phyloP scores from a whole-genome alignment of 805 yeast genomes.

The Metschnikowia colocasiae region DNA sequence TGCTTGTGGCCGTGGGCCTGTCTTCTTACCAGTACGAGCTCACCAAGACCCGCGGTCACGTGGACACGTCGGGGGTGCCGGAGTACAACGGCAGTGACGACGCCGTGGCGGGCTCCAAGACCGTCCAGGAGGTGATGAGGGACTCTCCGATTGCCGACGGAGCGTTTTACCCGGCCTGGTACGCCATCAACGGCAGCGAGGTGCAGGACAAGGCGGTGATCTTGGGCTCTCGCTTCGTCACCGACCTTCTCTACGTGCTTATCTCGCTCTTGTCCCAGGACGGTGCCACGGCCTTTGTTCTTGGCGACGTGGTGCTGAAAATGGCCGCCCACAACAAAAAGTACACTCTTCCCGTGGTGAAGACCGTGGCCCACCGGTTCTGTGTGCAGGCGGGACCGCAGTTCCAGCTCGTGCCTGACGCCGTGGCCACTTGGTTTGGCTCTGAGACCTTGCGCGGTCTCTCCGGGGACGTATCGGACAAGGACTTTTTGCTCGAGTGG shows the following conservation, averaged over 20 bases:
- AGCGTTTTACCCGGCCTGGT: conserved; percentile 56
- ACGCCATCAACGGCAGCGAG: conserved; percentile 51
- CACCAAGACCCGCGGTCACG: conserved; percentile 23
- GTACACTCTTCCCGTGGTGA: conserved; percentile 39
- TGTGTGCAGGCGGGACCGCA: conserved; percentile 24
- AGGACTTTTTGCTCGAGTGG: conserved; percentile 64
- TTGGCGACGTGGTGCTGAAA: conserved; percentile 15
- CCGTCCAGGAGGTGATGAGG: conserved; percentile 33
- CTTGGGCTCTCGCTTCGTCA: conserved; percentile 23
- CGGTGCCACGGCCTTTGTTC: conserved; percentile 14
- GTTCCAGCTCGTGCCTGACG: conserved; percentile 39
- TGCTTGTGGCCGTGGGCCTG: conserved; percentile 29
- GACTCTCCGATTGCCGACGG: conserved; percentile 51
- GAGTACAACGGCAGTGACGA: conserved; percentile 16
- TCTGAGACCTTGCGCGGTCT: conserved; percentile 38
- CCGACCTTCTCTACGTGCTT: conserved; percentile 25
- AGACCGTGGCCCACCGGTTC: conserved; percentile 40
- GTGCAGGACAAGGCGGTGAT: conserved; percentile 42
- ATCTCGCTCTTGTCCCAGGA: conserved; percentile 27
- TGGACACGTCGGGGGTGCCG: conserved; percentile 30
- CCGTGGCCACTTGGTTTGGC: conserved; percentile 63
- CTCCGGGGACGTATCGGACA: conserved; percentile 18
- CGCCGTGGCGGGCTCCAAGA: conserved; percentile 6
- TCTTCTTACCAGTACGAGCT: conserved; percentile 36
- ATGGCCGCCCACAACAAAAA: conserved; percentile 27